Evolutionary conservation across 2,329 filamentous ascomycete species (phyloP).

Genomic region (Neonectria hederae): DNA sequence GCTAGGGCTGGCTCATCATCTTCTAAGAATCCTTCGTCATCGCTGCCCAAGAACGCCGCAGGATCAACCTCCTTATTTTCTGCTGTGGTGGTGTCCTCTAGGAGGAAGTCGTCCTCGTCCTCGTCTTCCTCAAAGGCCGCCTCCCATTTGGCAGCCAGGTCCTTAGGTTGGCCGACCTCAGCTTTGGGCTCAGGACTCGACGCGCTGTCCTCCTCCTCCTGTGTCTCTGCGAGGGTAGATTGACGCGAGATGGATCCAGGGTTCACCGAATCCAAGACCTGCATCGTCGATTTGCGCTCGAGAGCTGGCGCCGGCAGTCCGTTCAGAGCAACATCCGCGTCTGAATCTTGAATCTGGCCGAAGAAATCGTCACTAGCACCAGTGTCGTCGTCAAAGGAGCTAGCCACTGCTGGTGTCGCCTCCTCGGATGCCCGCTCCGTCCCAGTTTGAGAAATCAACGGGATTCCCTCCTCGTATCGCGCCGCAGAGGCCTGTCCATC

Average conservation of each 20-base stretch:
- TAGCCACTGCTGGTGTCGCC: conserved; percentile 32
- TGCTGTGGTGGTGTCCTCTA: conserved; percentile 63
- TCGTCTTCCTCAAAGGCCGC: conserved; percentile 81
- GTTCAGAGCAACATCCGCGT: conserved; percentile 35
- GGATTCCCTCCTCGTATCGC: conserved; percentile 76
- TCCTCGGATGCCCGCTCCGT: conserved; percentile 27
- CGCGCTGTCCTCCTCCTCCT: conserved; percentile 40
- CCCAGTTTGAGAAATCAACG: conserved; percentile 60
- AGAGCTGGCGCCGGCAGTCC: conserved; percentile 46
- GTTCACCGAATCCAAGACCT: conserved; percentile 67
- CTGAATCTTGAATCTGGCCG: conserved; percentile 55
- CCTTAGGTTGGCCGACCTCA: conserved; percentile 50
- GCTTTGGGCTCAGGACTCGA: conserved; percentile 28
- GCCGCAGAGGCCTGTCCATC: conserved; percentile 61
- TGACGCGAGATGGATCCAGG: conserved; percentile 45
- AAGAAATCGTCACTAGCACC: conserved; percentile 73
- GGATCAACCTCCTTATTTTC: conserved; percentile 64
- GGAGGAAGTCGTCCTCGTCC: conserved; percentile 67
- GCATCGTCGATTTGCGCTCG: conserved; percentile 75
- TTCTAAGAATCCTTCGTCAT: conserved; percentile 86
- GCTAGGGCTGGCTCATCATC: conserved; percentile 60
- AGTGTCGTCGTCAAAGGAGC: conserved; percentile 55
- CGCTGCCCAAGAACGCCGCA: conserved; percentile 77
- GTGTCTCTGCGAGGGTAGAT: conserved; percentile 45
- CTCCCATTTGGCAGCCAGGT: conserved; percentile 84